phyloP scores from a whole-genome alignment of 2,329 filamentous ascomycete species.

The Penicillium sumatraense region DNA sequence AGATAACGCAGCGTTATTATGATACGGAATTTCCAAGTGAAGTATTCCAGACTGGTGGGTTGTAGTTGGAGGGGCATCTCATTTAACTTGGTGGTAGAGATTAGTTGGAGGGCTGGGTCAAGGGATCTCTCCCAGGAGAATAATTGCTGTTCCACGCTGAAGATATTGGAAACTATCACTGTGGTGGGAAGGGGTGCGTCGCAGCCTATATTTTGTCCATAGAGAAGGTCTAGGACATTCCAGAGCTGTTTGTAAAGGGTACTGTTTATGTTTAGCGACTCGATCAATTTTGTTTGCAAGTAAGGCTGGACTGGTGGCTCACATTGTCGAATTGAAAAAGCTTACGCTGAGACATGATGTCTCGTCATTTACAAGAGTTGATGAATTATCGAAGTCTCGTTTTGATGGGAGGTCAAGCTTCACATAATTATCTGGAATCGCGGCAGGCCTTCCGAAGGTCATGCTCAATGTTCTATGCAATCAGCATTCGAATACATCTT shows the following conservation, averaged over 20 bases:
- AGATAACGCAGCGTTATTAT: slow-evolving; percentile 51
- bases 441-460: slow-evolving; percentile 55
- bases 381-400: slow-evolving; percentile 12
- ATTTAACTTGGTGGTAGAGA: not conserved
- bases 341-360: slow-evolving; percentile 13
- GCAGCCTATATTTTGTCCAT: slow-evolving; percentile 51
- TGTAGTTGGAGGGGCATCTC: not conserved
- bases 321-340: slow-evolving; percentile 33
- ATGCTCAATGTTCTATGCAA: slow-evolving; percentile 52
- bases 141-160: slow-evolving; percentile 27
- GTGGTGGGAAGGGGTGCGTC: slow-evolving; percentile 27
- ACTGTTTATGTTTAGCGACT: slow-evolving; percentile 15
- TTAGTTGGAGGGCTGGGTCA: slow-evolving; percentile 9
- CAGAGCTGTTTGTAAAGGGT: slow-evolving; percentile 37
- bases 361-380: slow-evolving; percentile 13
- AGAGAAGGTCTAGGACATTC: slow-evolving; percentile 46
- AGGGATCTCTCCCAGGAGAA: slow-evolving; percentile 25
- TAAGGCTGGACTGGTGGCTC: too few species aligned
- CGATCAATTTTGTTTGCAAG: too few species aligned
- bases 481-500: not conserved
- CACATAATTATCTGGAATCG: slow-evolving; percentile 53
- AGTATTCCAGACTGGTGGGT: slow-evolving; percentile 5
- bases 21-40: slow-evolving; percentile 41
- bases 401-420: slow-evolving; percentile 41
- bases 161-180: slow-evolving; percentile 40